A percentile compares a stretch with the other conserved stretches of the same genome.
Evolutionary conservation across 192 early-diverging fungal species (phyloP).

Genomic region (Podila epicladia): DNA sequence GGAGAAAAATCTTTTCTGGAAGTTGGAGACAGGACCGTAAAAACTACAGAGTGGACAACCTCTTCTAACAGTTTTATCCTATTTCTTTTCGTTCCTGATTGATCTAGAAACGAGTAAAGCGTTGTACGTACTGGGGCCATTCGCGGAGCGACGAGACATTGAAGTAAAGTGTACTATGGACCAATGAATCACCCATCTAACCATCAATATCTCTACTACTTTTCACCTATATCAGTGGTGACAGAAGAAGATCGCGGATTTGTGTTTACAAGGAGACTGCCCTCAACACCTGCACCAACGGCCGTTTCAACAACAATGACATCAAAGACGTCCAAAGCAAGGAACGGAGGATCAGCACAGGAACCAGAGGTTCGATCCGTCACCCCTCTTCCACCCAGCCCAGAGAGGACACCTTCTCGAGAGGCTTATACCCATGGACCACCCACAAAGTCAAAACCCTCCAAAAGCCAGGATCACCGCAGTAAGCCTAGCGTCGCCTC

Average conservation of each 20-base stretch:
- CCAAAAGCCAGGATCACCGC: background rate
- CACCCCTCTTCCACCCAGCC: conserved; percentile 17
- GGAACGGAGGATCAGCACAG: background rate
- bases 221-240: conserved; percentile 6
- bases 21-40: too few species aligned
- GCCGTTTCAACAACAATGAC: background rate
- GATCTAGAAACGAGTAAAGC: conserved; percentile 30
- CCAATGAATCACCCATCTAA: background rate
- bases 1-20: too few species aligned
- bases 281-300: background rate
- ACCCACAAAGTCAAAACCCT: background rate
- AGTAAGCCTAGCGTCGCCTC: background rate
- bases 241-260: conserved; percentile 48
- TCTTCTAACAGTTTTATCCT: too few species aligned
- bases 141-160: background rate
- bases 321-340: background rate
- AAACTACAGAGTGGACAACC: too few species aligned
- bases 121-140: conserved; percentile 20
- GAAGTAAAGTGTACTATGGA: background rate
- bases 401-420: conserved; percentile 30
- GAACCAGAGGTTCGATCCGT: background rate
- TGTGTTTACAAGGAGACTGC: conserved; percentile 37
- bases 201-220: background rate
- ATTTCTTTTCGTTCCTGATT: background rate
- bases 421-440: conserved; percentile 7